phyloP scores from a whole-genome alignment of 768 basidiomycete genomes.

The Clitopilus hobsonii region DNA sequence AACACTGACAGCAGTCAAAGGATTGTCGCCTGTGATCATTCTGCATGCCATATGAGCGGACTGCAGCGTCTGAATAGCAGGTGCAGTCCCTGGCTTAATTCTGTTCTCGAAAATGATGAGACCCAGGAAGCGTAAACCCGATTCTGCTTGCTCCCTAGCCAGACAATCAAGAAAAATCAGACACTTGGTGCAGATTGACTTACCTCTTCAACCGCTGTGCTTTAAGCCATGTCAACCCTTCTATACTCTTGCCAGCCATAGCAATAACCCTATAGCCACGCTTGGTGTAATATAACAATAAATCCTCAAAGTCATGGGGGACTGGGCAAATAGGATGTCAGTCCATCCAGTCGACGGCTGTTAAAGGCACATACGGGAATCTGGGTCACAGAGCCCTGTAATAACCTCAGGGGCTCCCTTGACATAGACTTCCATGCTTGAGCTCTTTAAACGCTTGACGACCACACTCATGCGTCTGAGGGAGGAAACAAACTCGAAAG shows the following conservation, averaged over 20 bases:
- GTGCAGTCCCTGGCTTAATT: constrained; percentile 86
- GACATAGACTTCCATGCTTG: constrained; percentile 95
- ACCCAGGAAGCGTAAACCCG: constrained; percentile 84
- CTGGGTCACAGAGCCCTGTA: constrained; percentile 87
- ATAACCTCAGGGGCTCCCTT: constrained; percentile 99
- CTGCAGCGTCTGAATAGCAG: constrained; percentile 85
- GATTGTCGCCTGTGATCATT: constrained; percentile 99
- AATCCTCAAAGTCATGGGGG: constrained; percentile 93
- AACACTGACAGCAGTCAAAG: constrained; percentile 94
- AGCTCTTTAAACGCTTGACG: constrained; percentile 91
- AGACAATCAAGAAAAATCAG: too few species aligned
- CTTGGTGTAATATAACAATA: constrained; percentile 94
- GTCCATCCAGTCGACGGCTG: background rate
- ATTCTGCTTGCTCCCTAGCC: constrained; percentile 97
- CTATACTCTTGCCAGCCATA: constrained; percentile 93
- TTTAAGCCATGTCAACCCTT: constrained; percentile 92
- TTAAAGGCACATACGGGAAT: constrained; percentile 65
- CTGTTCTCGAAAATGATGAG: constrained; percentile 98
- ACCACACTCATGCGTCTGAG: constrained; percentile 96
- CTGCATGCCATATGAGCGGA: constrained; percentile 88
- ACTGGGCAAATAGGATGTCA: constrained; percentile 43
- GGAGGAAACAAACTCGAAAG: constrained; percentile 93
- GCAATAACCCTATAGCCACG: constrained; percentile 98
- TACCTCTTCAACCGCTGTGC: constrained; percentile 95
- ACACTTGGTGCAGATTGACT: constrained; percentile 17